Evolutionary conservation across 257 asterid species (phyloP), one percentile per base, ranked within the genome.

Genomic region (Anisodus acutangulus): DNA sequence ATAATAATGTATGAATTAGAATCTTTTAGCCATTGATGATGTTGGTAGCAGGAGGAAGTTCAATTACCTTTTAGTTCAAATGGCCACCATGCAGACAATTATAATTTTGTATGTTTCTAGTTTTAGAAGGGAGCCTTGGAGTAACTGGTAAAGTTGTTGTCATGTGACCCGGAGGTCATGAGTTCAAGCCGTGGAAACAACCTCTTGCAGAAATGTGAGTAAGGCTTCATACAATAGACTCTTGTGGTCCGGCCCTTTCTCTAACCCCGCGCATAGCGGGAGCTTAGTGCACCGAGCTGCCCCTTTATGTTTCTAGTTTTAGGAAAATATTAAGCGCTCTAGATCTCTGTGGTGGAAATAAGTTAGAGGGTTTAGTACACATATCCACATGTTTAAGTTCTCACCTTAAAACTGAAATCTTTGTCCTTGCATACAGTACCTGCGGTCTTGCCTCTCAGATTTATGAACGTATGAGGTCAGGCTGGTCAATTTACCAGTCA

Each of bases 291-390:
- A 31, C 35, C 35, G 35, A 1, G 35, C 35, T 31, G 35, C 35
- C 35, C 35, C 2, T 31, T 31, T 31, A 31, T 31, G 35, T 31
- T 16, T 59, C 66, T 59, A 4, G 39, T 72, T 45, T 43, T 47
- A 45, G 80, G 4, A 47, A 6, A 17, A 45, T 45, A 9, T 72
- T 72, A 45, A 19, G 41, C 6, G 0, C 41, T 9, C 41, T 72
- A 19, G 59, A 72, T 72, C 80, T 72, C 15, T 19, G 59, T 5
- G 1, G 59, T 45, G 59, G 80, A 72, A 47, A 11, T 47, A 72
- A 45, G 80, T 72, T 72, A 19, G 57, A 72, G 59, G 80, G 37
- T 72, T 72, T 72, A 47, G 39, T 72, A 71, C 6, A 45, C 80
- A 19, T 72, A 72, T 72, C 41, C 80, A 19, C 39, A 47, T n/a